Evolutionary conservation across 805 yeast genomes (phyloP), one percentile per base, ranked within the genome.

Genomic region (Candida krabiensis): DNA sequence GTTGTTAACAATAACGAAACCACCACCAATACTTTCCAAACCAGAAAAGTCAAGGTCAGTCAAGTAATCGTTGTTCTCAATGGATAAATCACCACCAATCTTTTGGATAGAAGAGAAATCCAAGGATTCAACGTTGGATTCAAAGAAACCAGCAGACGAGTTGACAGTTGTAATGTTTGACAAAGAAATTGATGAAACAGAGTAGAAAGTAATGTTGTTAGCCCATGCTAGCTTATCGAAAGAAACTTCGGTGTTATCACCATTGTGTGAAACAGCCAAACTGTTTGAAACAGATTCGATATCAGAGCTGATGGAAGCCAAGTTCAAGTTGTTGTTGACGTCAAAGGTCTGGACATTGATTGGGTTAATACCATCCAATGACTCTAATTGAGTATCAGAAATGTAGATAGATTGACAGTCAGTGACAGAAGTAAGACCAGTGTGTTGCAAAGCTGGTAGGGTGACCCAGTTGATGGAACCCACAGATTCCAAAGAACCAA

Each of bases 1-100:
- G 84, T 93, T 93, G 80, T 89, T 87, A 49, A 86, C 79, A 61
- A 93, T 71, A 56, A 77, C 82, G 66, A 93, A 86, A 67, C 96
- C 99, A 78, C 99, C 98, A 64, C 91, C 95, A 57, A 93, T 71
- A 34, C 75, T 49, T 46, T 80, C 72, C 67, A 93, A 79, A 61
- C 74, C 64, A 36, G 85, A 71, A 75, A 88, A 83, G 50, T 82
- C 79, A 43, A 86, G 52, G 53, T 70, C 74, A 55, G 77, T 75
- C 65, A 93, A 79, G 38, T 84, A 76, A 46, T 77, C 74, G 77
- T 93, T 93, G 52, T 82, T 71, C 63, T 70, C 70, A 58, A 93
- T 68, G 50, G 90, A 68, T 56, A 93, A 77, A 51, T 96, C 80
- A 57, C 84, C 87, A 64, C 96, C 96, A 58, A 91, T 74, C 24